A percentile compares a stretch with the other conserved stretches of the same genome.
Conservation (phyloP, 805 yeast species). For the Lachancea waltii region DNA sequence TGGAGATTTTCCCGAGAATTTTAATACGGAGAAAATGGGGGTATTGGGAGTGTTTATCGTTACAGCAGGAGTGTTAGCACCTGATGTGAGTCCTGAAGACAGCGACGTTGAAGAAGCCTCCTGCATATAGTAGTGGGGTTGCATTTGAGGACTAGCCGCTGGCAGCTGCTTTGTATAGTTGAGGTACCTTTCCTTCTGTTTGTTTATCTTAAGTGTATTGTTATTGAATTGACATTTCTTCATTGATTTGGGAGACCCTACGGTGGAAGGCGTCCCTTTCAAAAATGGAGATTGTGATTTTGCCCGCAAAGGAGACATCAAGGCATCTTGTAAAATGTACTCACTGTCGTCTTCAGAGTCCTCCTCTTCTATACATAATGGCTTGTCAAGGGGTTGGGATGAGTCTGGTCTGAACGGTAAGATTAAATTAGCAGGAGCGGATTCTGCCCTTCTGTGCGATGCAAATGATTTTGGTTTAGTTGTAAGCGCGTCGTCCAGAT, state of each 20-base stretch:
- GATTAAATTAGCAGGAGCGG: constrained; percentile 47
- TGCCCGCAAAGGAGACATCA: constrained; percentile 19
- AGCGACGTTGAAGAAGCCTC: constrained; percentile 24
- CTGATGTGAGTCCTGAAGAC: constrained; percentile 16
- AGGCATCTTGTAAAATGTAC: constrained; percentile 24
- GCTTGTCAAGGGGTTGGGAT: constrained; percentile 2
- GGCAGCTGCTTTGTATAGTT: constrained; percentile 29
- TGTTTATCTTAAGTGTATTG: constrained; percentile 28
- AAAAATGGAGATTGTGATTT: constrained; percentile 27
- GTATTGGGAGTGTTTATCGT: constrained; percentile 16
- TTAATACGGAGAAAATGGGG: constrained; percentile 19
- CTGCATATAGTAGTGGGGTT: constrained; percentile 9
- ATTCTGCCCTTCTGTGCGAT: constrained; percentile 47
- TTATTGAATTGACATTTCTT: constrained; percentile 25
- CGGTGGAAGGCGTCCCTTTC: constrained; percentile 32
- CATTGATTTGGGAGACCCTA: constrained; percentile 36
- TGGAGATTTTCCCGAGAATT: constrained; percentile 4
- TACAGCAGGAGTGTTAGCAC: constrained; percentile 3
- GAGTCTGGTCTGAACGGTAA: constrained; percentile 14
- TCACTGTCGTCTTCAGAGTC: constrained; percentile 19
- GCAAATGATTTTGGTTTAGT: constrained; percentile 29
- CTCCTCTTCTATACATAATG: constrained; percentile 12
- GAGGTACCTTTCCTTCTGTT: constrained; percentile 30
- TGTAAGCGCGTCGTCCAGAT: constrained; percentile 47
- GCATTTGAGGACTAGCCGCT: constrained; percentile 10